A percentile compares a stretch with the other conserved stretches of the same genome.
phyloP scores from a whole-genome alignment of 768 basidiomycete genomes.

The Auriscalpium vulgare region DNA sequence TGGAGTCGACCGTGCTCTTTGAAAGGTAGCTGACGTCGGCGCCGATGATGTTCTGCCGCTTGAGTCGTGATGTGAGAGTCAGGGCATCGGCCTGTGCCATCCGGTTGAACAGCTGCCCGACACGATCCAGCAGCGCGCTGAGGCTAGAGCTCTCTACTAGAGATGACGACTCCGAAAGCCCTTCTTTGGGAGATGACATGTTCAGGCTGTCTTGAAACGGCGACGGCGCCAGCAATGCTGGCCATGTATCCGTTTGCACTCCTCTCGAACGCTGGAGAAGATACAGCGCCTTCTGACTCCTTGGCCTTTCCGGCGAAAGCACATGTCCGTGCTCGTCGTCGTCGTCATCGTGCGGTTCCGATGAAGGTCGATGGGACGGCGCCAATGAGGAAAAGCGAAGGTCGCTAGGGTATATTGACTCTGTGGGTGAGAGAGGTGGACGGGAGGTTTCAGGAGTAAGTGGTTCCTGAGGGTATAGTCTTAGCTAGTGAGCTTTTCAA shows the following conservation, averaged over 20 bases:
- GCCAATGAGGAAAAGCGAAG: slow-evolving; percentile 18
- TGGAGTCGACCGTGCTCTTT: slow-evolving; percentile 65
- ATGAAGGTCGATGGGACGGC: slow-evolving; percentile 19
- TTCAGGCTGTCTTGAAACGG: slow-evolving; percentile 20
- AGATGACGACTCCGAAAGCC: slow-evolving; percentile 71
- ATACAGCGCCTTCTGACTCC: background rate
- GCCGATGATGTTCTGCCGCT: slow-evolving; percentile 80
- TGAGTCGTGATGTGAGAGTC: slow-evolving; percentile 82
- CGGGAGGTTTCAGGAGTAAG: slow-evolving; percentile 37
- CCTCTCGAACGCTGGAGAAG: slow-evolving; percentile 27
- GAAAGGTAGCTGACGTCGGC: slow-evolving; percentile 86
- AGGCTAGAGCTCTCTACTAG: slow-evolving; percentile 47
- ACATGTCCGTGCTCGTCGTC: slow-evolving; percentile 1
- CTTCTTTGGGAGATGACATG: slow-evolving; percentile 44
- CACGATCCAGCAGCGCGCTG: slow-evolving; percentile 53
- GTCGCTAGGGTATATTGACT: slow-evolving; percentile 24
- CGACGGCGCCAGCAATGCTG: slow-evolving; percentile 25
- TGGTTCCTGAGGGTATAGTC: slow-evolving; percentile 28
- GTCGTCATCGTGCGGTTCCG: background rate
- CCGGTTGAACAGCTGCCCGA: slow-evolving; percentile 53
- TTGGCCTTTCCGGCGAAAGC: background rate
- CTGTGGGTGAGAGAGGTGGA: slow-evolving; percentile 35
- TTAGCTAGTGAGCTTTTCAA: slow-evolving; percentile 2
- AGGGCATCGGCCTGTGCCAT: slow-evolving; percentile 73
- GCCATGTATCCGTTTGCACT: slow-evolving; percentile 56